Evolutionary conservation across 306 rosid genomes (phyloP).

Genomic region (Pyrus communis): DNA sequence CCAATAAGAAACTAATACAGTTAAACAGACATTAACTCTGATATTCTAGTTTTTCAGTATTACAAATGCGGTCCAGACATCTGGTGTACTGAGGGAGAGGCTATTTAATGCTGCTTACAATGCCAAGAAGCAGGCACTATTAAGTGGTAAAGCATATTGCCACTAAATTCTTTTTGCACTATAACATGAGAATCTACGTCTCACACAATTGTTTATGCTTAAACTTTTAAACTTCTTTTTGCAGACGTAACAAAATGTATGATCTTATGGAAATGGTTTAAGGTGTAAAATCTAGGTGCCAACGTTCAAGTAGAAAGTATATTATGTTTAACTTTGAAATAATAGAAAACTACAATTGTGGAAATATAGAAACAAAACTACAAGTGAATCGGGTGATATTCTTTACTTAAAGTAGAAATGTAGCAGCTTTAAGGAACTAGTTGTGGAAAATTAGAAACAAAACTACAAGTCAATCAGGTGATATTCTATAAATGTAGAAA

Average conservation of each 20-base stretch:
- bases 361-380: not conserved
- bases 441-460: not conserved
- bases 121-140: slow-evolving; percentile 82
- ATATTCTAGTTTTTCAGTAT: slow-evolving; percentile 44
- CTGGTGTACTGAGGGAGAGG: slow-evolving; percentile 82
- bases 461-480: not conserved
- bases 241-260: not conserved
- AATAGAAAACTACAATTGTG: not conserved
- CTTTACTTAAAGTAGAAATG: not conserved
- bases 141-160: slow-evolving; percentile 48
- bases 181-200: not conserved
- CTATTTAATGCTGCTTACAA: slow-evolving; percentile 88
- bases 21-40: slow-evolving; percentile 22
- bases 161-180: not conserved
- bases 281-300: not conserved
- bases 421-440: not conserved
- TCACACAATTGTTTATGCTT: not conserved
- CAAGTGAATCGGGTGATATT: not conserved
- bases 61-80: slow-evolving; percentile 74
- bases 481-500: not conserved
- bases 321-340: not conserved
- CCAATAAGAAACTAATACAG: slow-evolving; percentile 7
- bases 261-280: not conserved
- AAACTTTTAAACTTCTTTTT: not conserved
- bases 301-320: not conserved